Percentiles rank a stretch among this genome's conserved stretches.
phyloP scores from a whole-genome alignment of 2,329 filamentous ascomycete species.

The Fusarium mundagurra region DNA sequence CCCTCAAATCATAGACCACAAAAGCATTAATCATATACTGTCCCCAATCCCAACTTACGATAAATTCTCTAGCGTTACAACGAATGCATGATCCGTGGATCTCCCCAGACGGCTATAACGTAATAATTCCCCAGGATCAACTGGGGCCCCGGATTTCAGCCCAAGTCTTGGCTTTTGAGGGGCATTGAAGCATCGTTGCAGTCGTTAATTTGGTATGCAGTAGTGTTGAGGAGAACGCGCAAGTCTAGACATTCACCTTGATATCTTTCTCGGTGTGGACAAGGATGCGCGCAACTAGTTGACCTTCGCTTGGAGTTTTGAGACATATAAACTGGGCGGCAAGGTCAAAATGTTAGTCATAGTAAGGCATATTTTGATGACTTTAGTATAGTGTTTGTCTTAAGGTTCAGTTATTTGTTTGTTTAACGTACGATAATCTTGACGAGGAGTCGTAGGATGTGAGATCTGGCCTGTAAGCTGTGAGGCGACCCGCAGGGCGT shows the following conservation, averaged over 20 bases:
- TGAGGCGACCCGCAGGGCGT: not conserved
- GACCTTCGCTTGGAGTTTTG: not conserved
- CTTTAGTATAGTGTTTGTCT: not conserved
- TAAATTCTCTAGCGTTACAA: not conserved
- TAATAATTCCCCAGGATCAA: not conserved
- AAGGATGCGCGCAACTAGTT: not conserved
- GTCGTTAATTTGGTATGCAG: not conserved
- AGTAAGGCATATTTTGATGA: not conserved
- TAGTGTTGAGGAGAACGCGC: not conserved
- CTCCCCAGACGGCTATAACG: slow-evolving; percentile 1
- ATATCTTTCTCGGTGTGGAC: not conserved
- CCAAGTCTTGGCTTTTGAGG: not conserved
- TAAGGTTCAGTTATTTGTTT: not conserved
- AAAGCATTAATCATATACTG: not conserved
- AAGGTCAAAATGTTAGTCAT: not conserved
- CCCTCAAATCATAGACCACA: not conserved
- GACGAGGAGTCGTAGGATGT: not conserved
- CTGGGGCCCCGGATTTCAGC: slow-evolving; percentile 1
- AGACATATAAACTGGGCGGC: not conserved
- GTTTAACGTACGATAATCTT: not conserved
- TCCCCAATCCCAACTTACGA: not conserved
- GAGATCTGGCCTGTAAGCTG: not conserved
- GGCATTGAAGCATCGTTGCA: not conserved
- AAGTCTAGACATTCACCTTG: not conserved
- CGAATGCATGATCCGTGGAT: not conserved